phyloP scores from a whole-genome alignment of 1,284 basidiomycete genomes.

The Naganishia sp. region DNA sequence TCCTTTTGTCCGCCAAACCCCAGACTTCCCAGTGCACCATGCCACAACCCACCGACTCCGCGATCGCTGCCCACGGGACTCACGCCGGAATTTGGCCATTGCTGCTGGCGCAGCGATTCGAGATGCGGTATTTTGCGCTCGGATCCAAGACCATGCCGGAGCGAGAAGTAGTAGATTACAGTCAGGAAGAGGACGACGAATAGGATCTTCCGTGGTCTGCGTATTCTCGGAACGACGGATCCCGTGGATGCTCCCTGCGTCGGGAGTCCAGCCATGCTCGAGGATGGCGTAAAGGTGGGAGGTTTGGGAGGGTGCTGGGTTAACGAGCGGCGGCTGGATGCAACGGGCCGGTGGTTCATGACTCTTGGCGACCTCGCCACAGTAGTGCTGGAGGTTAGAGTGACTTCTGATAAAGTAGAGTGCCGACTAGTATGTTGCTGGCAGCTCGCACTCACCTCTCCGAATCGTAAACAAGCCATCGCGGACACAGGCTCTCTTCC shows the following conservation, averaged over 20 bases:
- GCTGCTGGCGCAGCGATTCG: constrained; percentile 15
- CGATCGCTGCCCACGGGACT: constrained; percentile 25
- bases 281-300: not conserved
- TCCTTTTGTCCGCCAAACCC: constrained; percentile 5
- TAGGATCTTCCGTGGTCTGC: constrained; percentile 48
- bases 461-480: constrained; percentile 16
- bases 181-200: constrained; percentile 50
- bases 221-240: constrained; percentile 16
- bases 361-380: not conserved
- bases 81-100: constrained; percentile 7
- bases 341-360: constrained; percentile 6
- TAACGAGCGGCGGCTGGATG: not conserved
- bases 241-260: not conserved
- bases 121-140: constrained; percentile 25
- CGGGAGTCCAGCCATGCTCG: constrained; percentile 11
- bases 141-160: constrained; percentile 51
- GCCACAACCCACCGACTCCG: constrained; percentile 28
- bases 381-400: not conserved
- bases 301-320: constrained; percentile 10
- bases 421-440: too few species aligned
- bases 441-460: too few species aligned
- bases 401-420: not conserved
- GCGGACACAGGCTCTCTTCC: not conserved
- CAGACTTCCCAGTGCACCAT: constrained; percentile 12
- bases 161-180: constrained; percentile 52